Evolutionary conservation across 805 yeast genomes (phyloP).

Genomic region (Gaillardinia entomophila): DNA sequence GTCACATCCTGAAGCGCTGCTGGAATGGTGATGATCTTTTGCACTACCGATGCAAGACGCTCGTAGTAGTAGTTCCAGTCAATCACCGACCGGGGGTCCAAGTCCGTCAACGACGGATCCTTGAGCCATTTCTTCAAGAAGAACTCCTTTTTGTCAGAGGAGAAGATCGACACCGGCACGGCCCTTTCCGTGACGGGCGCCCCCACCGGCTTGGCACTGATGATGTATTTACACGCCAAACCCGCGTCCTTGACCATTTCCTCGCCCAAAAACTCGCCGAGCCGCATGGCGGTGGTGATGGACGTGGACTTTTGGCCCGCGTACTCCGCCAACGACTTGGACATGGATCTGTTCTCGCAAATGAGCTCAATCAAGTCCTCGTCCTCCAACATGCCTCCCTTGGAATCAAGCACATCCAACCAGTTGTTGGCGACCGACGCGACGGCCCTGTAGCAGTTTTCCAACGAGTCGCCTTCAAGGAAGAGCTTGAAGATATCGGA

Average conservation of each 20-base stretch:
- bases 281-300: conserved; percentile 87
- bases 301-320: conserved; percentile 90
- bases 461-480: conserved; percentile 75
- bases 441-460: conserved; percentile 79
- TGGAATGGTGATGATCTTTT: conserved; percentile 92
- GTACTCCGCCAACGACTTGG: conserved; percentile 83
- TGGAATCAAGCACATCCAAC: conserved; percentile 87
- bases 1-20: conserved; percentile 86
- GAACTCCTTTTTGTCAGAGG: conserved; percentile 76
- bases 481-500: conserved; percentile 89
- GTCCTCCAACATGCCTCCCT: conserved; percentile 83
- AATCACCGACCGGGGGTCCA: conserved; percentile 82
- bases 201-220: conserved; percentile 73
- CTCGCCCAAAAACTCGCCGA: conserved; percentile 92
- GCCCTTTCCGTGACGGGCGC: conserved; percentile 96
- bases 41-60: conserved; percentile 86
- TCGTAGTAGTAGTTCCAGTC: conserved; percentile 94
- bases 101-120: conserved; percentile 68
- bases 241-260: conserved; percentile 97
- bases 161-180: conserved; percentile 90
- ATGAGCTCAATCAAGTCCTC: conserved; percentile 90
- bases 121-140: conserved; percentile 83
- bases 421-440: conserved; percentile 92
- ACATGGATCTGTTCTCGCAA: conserved; percentile 95
- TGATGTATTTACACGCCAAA: conserved; percentile 88